Conservation (phyloP, 441 rosid genomes). For the Syzygium malaccense region DNA sequence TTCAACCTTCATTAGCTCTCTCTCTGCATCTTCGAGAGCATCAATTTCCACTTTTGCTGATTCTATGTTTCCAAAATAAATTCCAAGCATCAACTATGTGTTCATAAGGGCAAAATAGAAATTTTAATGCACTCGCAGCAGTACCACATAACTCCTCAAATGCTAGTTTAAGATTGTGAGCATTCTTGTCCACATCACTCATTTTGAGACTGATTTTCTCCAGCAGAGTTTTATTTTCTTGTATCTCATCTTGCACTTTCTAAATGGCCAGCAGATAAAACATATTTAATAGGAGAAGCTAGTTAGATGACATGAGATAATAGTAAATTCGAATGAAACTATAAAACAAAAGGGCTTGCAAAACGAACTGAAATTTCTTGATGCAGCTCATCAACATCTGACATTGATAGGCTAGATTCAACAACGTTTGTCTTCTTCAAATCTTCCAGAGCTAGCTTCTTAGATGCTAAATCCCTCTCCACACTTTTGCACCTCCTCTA, state of each 20-base stretch:
- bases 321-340: neutral
- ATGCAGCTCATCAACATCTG: constrained; percentile 72
- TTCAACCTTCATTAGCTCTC: constrained; percentile 66
- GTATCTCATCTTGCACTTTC: constrained; percentile 50
- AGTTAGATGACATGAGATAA: neutral
- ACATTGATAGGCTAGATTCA: constrained; percentile 38
- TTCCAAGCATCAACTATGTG: neutral
- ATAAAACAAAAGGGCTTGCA: constrained; percentile 6
- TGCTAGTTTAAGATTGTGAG: constrained; percentile 41
- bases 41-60: constrained; percentile 70
- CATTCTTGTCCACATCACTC: constrained; percentile 57
- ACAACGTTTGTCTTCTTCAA: constrained; percentile 40
- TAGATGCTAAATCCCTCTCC: constrained; percentile 40
- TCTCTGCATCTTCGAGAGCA: constrained; percentile 76
- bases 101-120: neutral
- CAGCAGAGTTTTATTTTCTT: constrained; percentile 39
- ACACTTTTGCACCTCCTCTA: constrained; percentile 51
- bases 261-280: constrained; percentile 9
- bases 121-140: neutral
- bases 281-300: constrained; percentile 1
- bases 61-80: constrained; percentile 30
- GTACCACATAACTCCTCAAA: constrained; percentile 74
- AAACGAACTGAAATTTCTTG: constrained; percentile 81
- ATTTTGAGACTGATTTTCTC: constrained; percentile 38
- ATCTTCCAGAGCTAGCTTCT: constrained; percentile 56